A percentile compares a stretch with the other conserved stretches of the same genome.
Conservation (phyloP, 495 filamentous ascomycete species). For the Hyphodiscus hymeniophilus region DNA sequence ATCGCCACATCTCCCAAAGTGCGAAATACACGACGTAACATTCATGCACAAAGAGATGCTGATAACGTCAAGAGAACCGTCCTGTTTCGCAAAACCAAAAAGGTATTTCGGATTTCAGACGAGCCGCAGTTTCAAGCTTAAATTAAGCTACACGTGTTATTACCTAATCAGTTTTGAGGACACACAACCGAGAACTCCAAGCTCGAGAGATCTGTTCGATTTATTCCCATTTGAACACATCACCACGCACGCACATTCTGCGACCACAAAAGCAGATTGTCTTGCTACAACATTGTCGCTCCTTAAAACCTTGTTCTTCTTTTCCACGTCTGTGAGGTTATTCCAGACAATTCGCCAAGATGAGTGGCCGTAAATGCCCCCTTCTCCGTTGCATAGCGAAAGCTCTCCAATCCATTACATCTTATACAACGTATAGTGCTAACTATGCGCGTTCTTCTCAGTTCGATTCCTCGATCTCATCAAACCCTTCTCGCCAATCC, state of each 20-base stretch:
- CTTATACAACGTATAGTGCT: slow-evolving; percentile 11
- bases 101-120: too few species aligned
- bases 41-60: background rate
- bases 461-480: slow-evolving; percentile 99
- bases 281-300: slow-evolving; percentile 17
- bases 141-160: too few species aligned
- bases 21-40: slow-evolving; percentile 6
- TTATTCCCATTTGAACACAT: slow-evolving; percentile 19
- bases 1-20: slow-evolving; percentile 5
- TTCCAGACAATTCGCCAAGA: slow-evolving; percentile 33
- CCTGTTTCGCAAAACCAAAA: too few species aligned
- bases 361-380: slow-evolving; percentile 48
- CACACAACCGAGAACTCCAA: background rate
- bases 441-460: slow-evolving; percentile 32
- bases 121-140: too few species aligned
- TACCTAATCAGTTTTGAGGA: too few species aligned
- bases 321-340: slow-evolving; percentile 27
- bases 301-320: slow-evolving; percentile 17
- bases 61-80: too few species aligned
- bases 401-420: slow-evolving; percentile 12
- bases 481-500: slow-evolving; percentile 97
- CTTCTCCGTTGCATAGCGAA: slow-evolving; percentile 3
- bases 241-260: slow-evolving; percentile 16
- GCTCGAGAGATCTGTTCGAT: slow-evolving; percentile 17
- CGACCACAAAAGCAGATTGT: slow-evolving; percentile 20